Conservation (phyloP, 2,329 filamentous ascomycete species). For the Paraphaeosphaeria sporulosa region DNA sequence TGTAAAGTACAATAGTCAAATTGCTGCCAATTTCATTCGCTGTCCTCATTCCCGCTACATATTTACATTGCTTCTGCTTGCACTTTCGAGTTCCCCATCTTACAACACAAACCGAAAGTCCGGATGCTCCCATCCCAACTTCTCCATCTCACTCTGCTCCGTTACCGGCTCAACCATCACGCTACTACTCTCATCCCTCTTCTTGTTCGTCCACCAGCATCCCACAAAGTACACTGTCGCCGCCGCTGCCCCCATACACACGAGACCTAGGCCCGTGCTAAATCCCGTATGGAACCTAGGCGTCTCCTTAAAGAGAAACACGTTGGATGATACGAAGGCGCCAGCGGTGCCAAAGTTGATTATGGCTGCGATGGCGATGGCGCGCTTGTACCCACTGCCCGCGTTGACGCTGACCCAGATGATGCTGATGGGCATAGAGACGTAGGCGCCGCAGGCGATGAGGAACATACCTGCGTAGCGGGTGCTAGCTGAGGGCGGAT, state of each 20-base stretch:
- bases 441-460: no score
- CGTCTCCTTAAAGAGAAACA: no score
- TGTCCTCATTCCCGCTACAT: not conserved
- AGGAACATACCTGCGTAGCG: no score
- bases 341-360: no score
- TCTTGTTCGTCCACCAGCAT: conserved; percentile 58
- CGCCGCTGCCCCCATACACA: conserved; percentile 45
- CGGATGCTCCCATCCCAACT: conserved; percentile 62
- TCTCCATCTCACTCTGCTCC: conserved; percentile 28
- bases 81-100: not conserved
- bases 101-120: conserved; percentile 55
- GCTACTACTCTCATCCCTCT: conserved; percentile 52
- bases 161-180: conserved; percentile 38
- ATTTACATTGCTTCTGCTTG: not conserved
- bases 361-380: no score
- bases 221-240: conserved; percentile 52
- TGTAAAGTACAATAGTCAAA: not conserved
- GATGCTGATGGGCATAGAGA: no score
- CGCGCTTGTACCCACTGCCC: no score
- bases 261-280: conserved; percentile 36
- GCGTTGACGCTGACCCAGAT: no score
- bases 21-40: not conserved
- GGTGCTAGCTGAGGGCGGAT: no score
- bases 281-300: no score
- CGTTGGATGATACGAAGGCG: no score